Conservation (phyloP, 768 basidiomycete genomes). For the Lentinula aciculospora region DNA sequence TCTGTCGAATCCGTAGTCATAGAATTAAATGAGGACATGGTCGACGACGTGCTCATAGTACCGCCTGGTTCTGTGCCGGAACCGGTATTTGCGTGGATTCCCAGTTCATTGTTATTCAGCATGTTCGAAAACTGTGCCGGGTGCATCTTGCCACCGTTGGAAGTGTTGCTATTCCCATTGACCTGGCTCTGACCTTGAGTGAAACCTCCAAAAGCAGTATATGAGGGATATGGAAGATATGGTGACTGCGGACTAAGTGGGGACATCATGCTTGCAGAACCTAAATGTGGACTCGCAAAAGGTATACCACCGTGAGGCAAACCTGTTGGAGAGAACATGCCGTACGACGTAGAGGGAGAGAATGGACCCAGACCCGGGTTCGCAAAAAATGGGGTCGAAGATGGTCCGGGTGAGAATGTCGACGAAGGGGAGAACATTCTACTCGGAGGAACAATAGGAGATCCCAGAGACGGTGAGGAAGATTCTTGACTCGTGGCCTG, state of each 20-base stretch:
- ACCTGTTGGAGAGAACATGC: not conserved
- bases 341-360: not conserved
- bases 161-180: not conserved
- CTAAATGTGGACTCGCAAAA: not conserved
- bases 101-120: not conserved
- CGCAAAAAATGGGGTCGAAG: not conserved
- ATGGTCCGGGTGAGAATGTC: not conserved
- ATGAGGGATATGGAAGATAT: not conserved
- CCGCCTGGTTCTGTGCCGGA: not conserved
- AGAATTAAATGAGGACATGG: slow-evolving; percentile 2
- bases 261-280: not conserved
- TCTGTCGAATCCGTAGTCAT: not conserved
- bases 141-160: slow-evolving; percentile 1
- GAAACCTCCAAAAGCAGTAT: not conserved
- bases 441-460: not conserved
- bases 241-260: slow-evolving; percentile 4
- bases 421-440: slow-evolving; percentile 4
- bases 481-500: not conserved
- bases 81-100: not conserved
- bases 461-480: slow-evolving; percentile 1
- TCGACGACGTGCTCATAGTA: not conserved
- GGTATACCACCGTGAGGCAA: not conserved
- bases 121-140: slow-evolving; percentile 2
- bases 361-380: not conserved
- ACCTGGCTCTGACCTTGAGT: not conserved